Evolutionary conservation across 139 green algal genomes (phyloP).

Genomic region (Coccomyxa sp.): DNA sequence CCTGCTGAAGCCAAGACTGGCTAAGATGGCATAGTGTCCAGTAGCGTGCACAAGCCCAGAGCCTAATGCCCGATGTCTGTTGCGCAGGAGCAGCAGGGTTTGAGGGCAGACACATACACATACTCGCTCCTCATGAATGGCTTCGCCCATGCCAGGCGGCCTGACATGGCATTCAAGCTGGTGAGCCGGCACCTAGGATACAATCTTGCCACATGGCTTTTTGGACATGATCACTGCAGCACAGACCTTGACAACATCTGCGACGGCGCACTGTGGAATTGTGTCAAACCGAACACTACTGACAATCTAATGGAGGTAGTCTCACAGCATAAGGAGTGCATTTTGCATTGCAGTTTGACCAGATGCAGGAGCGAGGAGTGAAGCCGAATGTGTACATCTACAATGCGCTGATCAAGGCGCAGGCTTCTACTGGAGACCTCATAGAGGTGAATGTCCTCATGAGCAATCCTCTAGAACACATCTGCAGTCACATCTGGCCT

Average conservation of each 20-base stretch:
- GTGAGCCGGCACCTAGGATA: slow-evolving; percentile 10
- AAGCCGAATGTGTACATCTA: slow-evolving; percentile 19
- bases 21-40: background rate
- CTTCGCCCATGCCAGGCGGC: slow-evolving; percentile 15
- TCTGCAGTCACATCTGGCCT: too few species aligned
- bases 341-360: background rate
- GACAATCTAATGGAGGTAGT: background rate
- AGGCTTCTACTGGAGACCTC: background rate
- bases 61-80: background rate
- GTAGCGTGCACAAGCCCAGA: background rate
- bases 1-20: background rate
- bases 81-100: slow-evolving; percentile 1
- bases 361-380: slow-evolving; percentile 19
- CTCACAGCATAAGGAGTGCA: background rate
- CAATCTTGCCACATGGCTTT: background rate
- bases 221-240: background rate
- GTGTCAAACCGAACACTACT: background rate
- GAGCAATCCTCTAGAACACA: too few species aligned
- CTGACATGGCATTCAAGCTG: slow-evolving; percentile 10
- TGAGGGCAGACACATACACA: slow-evolving; percentile 34
- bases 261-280: background rate
- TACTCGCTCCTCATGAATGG: slow-evolving; percentile 41
- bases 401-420: slow-evolving; percentile 27
- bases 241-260: background rate
- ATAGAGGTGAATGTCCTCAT: too few species aligned